Percentiles rank a stretch among this genome's conserved stretches.
phyloP scores from a whole-genome alignment of 2,329 filamentous ascomycete species.

The Pseudogymnoascus sp. region DNA sequence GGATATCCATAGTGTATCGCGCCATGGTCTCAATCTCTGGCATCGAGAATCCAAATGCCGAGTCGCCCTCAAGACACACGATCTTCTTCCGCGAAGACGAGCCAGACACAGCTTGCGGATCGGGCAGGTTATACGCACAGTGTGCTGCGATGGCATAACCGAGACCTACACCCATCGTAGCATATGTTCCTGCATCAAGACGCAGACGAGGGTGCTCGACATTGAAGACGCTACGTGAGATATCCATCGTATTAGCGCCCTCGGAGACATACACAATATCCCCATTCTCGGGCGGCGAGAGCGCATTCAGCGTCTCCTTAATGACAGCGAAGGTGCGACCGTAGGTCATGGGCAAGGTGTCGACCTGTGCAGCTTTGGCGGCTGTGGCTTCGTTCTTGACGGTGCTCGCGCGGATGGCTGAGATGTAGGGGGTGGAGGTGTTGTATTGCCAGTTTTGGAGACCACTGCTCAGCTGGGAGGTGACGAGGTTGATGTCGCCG shows the following conservation, averaged over 20 bases:
- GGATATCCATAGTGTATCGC: constrained; percentile 46
- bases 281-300: constrained; percentile 40
- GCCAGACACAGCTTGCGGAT: constrained; percentile 31
- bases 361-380: constrained; percentile 35
- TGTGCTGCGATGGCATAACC: constrained; percentile 52
- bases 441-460: constrained; percentile 42
- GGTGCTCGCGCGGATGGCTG: constrained; percentile 32
- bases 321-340: constrained; percentile 47
- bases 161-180: constrained; percentile 54
- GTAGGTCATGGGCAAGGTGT: constrained; percentile 42
- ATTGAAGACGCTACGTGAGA: constrained; percentile 49
- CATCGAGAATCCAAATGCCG: constrained; percentile 49
- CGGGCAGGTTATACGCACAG: constrained; percentile 46
- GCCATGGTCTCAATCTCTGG: constrained; percentile 53
- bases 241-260: constrained; percentile 57
- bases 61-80: constrained; percentile 51
- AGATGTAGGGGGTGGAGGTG: constrained; percentile 31
- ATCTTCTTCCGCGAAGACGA: constrained; percentile 41
- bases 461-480: constrained; percentile 39
- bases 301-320: constrained; percentile 40
- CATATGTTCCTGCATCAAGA: constrained; percentile 52
- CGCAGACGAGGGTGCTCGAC: constrained; percentile 48
- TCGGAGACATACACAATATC: constrained; percentile 51
- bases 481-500: constrained; percentile 45
- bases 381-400: constrained; percentile 43